Conservation (phyloP, 176 grass and related monocot species). For the Dendrocalamus sinicus region DNA sequence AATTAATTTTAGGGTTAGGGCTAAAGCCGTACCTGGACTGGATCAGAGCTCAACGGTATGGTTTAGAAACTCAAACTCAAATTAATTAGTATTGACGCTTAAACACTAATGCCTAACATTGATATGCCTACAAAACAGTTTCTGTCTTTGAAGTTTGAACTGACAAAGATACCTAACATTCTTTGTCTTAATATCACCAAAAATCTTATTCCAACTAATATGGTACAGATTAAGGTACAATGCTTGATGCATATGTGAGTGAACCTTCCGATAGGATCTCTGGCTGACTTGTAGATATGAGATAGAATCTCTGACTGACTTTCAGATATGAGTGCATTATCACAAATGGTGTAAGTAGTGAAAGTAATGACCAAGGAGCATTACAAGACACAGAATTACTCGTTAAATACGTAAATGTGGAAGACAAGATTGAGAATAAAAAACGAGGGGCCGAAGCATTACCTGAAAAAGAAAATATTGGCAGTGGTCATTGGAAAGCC, state of each 20-base stretch:
- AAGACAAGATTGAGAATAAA: not conserved
- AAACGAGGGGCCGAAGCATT: not conserved
- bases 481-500: conserved; percentile 70
- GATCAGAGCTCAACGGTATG: not conserved
- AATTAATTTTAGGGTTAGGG: conserved; percentile 6
- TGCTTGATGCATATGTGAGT: not conserved
- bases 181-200: not conserved
- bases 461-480: conserved; percentile 84
- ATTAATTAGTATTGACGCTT: not conserved
- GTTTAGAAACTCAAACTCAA: not conserved
- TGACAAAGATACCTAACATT: not conserved
- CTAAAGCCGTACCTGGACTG: not conserved
- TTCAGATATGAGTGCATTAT: not conserved
- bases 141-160: not conserved
- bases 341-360: not conserved
- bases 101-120: not conserved
- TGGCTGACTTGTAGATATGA: not conserved
- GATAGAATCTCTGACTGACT: too few species aligned
- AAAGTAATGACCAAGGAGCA: not conserved
- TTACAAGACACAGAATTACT: not conserved
- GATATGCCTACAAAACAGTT: not conserved
- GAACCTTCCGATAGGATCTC: not conserved
- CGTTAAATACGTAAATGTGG: not conserved
- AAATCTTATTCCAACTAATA: not conserved
- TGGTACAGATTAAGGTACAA: not conserved